phyloP scores from a whole-genome alignment of 371 early-diverging fungal genomes.

The Mucor saturninus region DNA sequence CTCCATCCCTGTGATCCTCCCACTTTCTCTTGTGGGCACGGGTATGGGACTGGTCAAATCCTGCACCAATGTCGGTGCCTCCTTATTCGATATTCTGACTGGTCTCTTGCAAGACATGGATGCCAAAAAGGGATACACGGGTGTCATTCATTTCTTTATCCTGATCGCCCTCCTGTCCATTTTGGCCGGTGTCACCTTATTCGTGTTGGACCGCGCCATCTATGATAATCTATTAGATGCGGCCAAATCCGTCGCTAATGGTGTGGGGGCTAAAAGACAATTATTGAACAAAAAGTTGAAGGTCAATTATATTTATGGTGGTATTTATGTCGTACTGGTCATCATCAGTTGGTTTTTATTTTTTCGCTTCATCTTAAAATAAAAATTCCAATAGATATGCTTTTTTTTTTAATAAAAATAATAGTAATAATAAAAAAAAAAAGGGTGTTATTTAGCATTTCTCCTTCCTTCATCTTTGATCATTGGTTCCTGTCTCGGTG shows the following conservation, averaged over 20 bases:
- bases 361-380: constrained; percentile 30
- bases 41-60: constrained; percentile 76
- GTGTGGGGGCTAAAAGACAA: constrained; percentile 13
- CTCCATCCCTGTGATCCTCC: constrained; percentile 67
- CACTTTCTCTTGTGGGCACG: constrained; percentile 64
- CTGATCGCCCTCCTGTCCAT: constrained; percentile 47
- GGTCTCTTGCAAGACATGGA: constrained; percentile 68
- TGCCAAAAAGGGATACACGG: constrained; percentile 50
- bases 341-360: constrained; percentile 61
- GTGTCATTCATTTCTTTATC: constrained; percentile 63
- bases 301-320: constrained; percentile 57
- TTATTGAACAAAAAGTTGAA: constrained; percentile 25
- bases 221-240: constrained; percentile 54
- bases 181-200: constrained; percentile 45
- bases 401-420: constrained; percentile 1
- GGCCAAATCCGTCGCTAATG: constrained; percentile 1
- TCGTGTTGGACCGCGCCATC: constrained; percentile 44
- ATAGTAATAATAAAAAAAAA: no score
- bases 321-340: constrained; percentile 38
- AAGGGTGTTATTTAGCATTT: neutral
- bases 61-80: constrained; percentile 65
- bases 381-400: neutral
- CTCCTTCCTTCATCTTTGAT: constrained; percentile 35
- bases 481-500: constrained; percentile 25
- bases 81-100: constrained; percentile 68